These are phyloP conservation scores for Penicillium macrosclerotiorum DNA, from an alignment of 495 filamentous ascomycete genomes.

Conservation along the genomic window DNA sequence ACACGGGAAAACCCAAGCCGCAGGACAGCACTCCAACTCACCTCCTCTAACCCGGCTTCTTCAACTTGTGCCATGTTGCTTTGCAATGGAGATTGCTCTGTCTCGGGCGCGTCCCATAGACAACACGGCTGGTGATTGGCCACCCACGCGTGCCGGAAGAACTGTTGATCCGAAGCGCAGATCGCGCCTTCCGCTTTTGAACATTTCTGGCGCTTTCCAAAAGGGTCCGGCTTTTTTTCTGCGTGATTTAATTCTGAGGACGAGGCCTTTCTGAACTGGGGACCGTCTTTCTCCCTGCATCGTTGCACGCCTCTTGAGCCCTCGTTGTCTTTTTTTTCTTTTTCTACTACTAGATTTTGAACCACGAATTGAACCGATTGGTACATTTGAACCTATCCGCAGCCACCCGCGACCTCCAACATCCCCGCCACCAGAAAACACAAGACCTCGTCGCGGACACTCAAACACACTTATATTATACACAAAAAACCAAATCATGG, in stretches of 20 bases:
- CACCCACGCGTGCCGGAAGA: constrained; percentile 18
- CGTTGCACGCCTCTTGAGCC: too few relatives aligned
- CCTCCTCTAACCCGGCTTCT: constrained; percentile 41
- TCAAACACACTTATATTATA: too few relatives aligned
- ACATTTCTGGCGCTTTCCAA: constrained; percentile 4
- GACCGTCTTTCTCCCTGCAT: too few relatives aligned
- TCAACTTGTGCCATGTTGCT: constrained; percentile 37
- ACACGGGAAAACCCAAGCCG: background rate
- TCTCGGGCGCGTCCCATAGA: constrained; percentile 19
- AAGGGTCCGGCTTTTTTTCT: constrained; percentile 3
- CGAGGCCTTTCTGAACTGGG: too few relatives aligned
- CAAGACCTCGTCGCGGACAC: too few relatives aligned
- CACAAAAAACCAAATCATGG: constrained; percentile 29
- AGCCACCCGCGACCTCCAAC: constrained; percentile 1
- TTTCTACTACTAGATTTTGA: too few relatives aligned
- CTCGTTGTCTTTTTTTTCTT: too few relatives aligned
- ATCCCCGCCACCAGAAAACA: constrained; percentile 2
- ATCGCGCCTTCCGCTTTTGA: constrained; percentile 10
- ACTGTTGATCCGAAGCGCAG: constrained; percentile 7
- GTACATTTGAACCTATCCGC: too few relatives aligned
- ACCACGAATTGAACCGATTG: too few relatives aligned
- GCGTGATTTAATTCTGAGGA: too few relatives aligned
- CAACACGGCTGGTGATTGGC: constrained; percentile 22
- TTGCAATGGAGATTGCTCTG: background rate
- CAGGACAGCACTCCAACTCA: constrained; percentile 5